A percentile compares a stretch with the other conserved stretches of the same genome.
Evolutionary conservation across 371 early-diverging fungal species (phyloP).

Genomic region (Cokeromyces recurvatus): DNA sequence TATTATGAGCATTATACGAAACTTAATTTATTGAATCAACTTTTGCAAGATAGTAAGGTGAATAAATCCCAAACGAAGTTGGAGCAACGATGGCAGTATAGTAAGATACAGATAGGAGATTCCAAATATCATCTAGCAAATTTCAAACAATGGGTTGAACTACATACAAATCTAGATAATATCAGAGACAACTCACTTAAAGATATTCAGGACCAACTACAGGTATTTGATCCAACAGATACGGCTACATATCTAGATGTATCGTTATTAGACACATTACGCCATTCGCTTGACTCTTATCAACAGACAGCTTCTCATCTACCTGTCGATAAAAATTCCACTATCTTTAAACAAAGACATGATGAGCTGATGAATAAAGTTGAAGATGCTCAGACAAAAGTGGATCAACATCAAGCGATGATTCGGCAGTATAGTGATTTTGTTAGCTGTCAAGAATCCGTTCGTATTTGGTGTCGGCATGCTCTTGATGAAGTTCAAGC

Average conservation of each 20-base stretch:
- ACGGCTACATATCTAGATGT: not conserved
- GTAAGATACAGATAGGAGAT: not conserved
- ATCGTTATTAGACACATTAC: no score
- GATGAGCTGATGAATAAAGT: not conserved
- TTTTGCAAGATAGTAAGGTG: no score
- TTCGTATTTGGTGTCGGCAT: no score
- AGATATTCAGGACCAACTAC: not conserved
- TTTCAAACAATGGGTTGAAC: constrained; percentile 1
- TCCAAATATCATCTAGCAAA: no score
- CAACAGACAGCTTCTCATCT: no score
- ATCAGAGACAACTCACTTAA: not conserved
- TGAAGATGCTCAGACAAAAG: not conserved
- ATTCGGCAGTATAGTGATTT: constrained; percentile 7
- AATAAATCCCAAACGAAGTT: no score
- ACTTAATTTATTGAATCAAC: no score
- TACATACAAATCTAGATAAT: constrained; percentile 4
- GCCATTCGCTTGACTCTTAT: no score
- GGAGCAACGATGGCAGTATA: constrained; percentile 14
- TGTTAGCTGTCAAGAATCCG: not conserved
- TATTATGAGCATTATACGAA: no score
- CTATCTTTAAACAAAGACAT: not conserved
- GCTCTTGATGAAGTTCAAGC: no score
- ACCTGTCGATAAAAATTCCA: no score
- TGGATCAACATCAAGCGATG: not conserved
- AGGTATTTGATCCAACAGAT: not conserved